Conservation (phyloP, 305 asterid genomes). For the Rubia peregrina region DNA sequence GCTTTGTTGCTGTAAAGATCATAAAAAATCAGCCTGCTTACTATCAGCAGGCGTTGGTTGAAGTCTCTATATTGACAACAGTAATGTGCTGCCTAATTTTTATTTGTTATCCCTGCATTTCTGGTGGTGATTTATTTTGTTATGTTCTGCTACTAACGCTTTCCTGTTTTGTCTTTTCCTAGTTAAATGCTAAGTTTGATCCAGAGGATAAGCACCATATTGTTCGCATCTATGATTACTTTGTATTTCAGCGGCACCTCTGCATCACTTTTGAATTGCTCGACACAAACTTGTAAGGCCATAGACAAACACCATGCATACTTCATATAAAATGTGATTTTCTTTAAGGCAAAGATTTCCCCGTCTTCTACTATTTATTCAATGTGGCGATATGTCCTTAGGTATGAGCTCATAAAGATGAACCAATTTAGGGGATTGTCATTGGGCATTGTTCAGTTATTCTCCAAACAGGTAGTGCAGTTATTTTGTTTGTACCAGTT, state of each 20-base stretch:
- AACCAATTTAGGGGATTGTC: slow-evolving; percentile 90
- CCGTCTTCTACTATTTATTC: neutral
- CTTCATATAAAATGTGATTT: slow-evolving; percentile 3
- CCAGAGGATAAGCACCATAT: slow-evolving; percentile 99
- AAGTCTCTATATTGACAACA: slow-evolving; percentile 83
- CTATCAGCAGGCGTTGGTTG: slow-evolving; percentile 98
- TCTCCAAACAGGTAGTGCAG: slow-evolving; percentile 79
- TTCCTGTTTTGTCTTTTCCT: slow-evolving; percentile 19
- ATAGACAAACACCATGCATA: slow-evolving; percentile 5
- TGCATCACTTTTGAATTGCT: slow-evolving; percentile 96
- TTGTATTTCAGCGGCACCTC: slow-evolving; percentile 76
- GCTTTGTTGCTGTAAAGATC: slow-evolving; percentile 89
- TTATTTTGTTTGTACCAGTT: slow-evolving; percentile 23
- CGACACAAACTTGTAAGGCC: slow-evolving; percentile 84
- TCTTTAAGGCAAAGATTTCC: neutral
- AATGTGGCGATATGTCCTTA: slow-evolving; percentile 26
- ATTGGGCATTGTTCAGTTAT: slow-evolving; percentile 85
- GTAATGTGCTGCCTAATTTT: slow-evolving; percentile 41
- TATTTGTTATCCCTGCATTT: slow-evolving; percentile 18
- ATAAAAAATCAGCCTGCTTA: slow-evolving; percentile 96
- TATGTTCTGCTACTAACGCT: slow-evolving; percentile 16
- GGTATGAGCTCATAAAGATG: slow-evolving; percentile 96
- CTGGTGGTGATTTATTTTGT: slow-evolving; percentile 19
- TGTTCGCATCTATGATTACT: slow-evolving; percentile 93
- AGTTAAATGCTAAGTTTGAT: slow-evolving; percentile 94